Base-by-base conservation (phyloP, 177 flowering plant genomes). In the Vitis hybrid region DNA sequence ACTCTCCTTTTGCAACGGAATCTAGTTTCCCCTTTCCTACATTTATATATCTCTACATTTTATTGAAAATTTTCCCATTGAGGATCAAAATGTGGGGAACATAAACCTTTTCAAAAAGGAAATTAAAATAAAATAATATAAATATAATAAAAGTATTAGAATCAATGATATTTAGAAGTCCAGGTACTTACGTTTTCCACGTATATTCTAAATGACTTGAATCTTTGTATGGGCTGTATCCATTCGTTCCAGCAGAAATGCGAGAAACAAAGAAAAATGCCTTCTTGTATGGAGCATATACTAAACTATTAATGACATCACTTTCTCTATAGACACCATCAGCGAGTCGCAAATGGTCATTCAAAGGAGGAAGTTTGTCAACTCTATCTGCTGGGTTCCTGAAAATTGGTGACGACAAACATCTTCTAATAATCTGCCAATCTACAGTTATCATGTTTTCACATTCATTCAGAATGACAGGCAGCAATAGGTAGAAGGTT, bases 371-470 rank as follows among this genome's bases (percentile, higher is more conserved):
- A 72, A 18, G 52, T 54, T 67, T 61, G 22, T 59, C 75, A 18
- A 24, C 12, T 62, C 65, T 28, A 71, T 72, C 66, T 56, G 62
- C 56, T 57, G 78, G 75, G 75, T 38, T 18, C 71, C 73, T 76
- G 76, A 92, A 96, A 69, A 89, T 72, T 60, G 97, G 90, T 49
- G 99, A 96, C 54, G 94, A 90, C 54, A 96, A 80, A 76, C 96
- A 92, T 68, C 82, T 82, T 67, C 53, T 83, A 49, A 94, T 61
- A 59, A 77, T 70, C 55, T 63, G 65, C 99, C 99, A 96, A 69
- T 96, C 97, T 62, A 96, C 84, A 24, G 64, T 73, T 63, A 83
- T 63, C 61, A 11, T 54, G 11, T 70, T 72, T 20, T 71, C 67
- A 61, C 54, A 10, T 2, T 78, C 81, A 66, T 68, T 61, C 65